Conservation (phyloP, 2,329 filamentous ascomycete species). For the Malbranchea cinnamomea region DNA sequence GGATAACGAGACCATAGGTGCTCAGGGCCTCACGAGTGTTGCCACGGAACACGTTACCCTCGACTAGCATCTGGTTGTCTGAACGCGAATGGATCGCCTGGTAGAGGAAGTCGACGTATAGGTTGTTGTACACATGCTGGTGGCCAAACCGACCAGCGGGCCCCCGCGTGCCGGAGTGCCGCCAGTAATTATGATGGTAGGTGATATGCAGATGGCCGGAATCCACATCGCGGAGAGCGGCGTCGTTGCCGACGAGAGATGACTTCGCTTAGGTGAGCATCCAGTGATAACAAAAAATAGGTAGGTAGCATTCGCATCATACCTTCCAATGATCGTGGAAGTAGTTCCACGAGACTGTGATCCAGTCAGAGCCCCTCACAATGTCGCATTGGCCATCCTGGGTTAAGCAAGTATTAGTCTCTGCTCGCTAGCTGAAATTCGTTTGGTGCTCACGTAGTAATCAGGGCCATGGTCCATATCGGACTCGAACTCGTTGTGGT, state of each 20-base stretch:
- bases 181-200: slow-evolving; percentile 38
- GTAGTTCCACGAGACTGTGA: slow-evolving; percentile 36
- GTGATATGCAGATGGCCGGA: slow-evolving; percentile 32
- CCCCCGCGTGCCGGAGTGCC: slow-evolving; percentile 31
- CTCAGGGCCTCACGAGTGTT: slow-evolving; percentile 36
- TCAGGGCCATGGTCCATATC: slow-evolving; percentile 28
- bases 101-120: slow-evolving; percentile 34
- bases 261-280: slow-evolving; percentile 8
- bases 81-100: slow-evolving; percentile 36
- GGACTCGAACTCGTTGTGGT: slow-evolving; percentile 34
- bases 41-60: slow-evolving; percentile 35
- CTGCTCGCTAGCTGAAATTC: slow-evolving; percentile 10
- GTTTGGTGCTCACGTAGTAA: slow-evolving; percentile 13
- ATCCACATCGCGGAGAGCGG: slow-evolving; percentile 27
- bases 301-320: neutral
- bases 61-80: slow-evolving; percentile 36
- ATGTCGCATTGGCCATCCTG: slow-evolving; percentile 34
- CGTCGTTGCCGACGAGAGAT: slow-evolving; percentile 31
- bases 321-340: slow-evolving; percentile 35
- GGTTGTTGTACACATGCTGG: slow-evolving; percentile 37
- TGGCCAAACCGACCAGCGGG: slow-evolving; percentile 35
- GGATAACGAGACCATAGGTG: slow-evolving; percentile 42
- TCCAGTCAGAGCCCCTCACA: slow-evolving; percentile 30
- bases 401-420: slow-evolving; percentile 9
- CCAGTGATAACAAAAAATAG: neutral